Base-by-base conservation (phyloP, 257 asterid genomes). In the Echites panduratus region DNA sequence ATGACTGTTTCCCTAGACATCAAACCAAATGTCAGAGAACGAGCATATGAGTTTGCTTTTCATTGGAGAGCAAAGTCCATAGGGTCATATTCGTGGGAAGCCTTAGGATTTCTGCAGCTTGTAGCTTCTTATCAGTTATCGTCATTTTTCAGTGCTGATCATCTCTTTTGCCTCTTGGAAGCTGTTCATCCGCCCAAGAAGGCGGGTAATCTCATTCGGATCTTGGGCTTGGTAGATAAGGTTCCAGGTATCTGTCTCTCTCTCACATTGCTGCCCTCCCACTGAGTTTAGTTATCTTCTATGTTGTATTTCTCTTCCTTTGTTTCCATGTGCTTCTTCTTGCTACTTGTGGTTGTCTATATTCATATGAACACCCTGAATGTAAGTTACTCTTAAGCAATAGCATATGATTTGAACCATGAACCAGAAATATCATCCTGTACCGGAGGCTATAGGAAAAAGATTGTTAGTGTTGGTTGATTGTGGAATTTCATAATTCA, bases 51-150 rank as follows among this genome's bases (percentile, higher is more conserved):
- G 38, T 74, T 66, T 40, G 66, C 72, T 52, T 26, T 20, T 40
- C 73, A 74, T 12, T 74, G 78, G 78, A 65, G 26, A 40, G 69
- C 59, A 38, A 53, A 38, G 24, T 74, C 52, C 47, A 66, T 24
- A 2, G 73, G 45, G 13, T 22, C 47, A 20, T 27, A 16, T 52
- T 4, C 45, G 0, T 63, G 68, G 48, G 73, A 74, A 63, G 32
- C 70, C 19, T n/a, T 19, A 52, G 73, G 47, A 40, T 53, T 66
- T 74, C 40, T 74, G 73, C 78, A 66, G 78, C 48, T 74, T 26
- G 14, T 74, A 66, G 72, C 73, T 53, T 11, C 48, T 9, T 63
- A 35, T 38, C 48, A 63, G 11, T 40, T 63, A 19, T 63, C 68
- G 19, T 63, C 68, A 2, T 43, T 9, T 63, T 63, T 38, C 48